Percentiles rank a stretch among this genome's conserved stretches.
phyloP scores from a whole-genome alignment of 2,329 filamentous ascomycete genomes.

The Elsinoe perseae region DNA sequence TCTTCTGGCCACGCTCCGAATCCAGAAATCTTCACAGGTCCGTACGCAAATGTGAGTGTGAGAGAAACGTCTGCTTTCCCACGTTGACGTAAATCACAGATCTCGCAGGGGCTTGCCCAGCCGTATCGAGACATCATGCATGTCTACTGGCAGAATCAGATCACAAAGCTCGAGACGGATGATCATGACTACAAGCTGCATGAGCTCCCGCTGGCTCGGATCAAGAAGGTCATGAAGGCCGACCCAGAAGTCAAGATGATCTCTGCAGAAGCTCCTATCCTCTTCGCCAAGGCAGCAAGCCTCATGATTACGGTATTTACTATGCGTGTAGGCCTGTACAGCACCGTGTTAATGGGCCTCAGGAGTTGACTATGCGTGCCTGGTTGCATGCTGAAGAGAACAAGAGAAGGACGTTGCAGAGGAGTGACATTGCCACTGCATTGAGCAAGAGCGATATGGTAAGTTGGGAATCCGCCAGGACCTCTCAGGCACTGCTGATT shows the following conservation, averaged over 20 bases:
- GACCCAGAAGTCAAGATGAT: slow-evolving; percentile 99
- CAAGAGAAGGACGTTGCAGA: slow-evolving; percentile 88
- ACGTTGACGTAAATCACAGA: slow-evolving; percentile 43
- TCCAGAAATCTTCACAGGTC: slow-evolving; percentile 82
- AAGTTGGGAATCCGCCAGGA: not conserved
- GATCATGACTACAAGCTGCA: slow-evolving; percentile 98
- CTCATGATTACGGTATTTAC: slow-evolving; percentile 71
- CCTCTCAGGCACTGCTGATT: not conserved
- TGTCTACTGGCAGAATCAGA: slow-evolving; percentile 98
- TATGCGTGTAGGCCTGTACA: slow-evolving; percentile 58
- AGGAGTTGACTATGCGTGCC: slow-evolving; percentile 96
- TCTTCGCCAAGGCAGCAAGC: slow-evolving; percentile 97
- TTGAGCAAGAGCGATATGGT: slow-evolving; percentile 93
- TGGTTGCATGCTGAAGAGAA: slow-evolving; percentile 99
- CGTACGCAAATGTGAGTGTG: slow-evolving; percentile 79
- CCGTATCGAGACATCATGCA: slow-evolving; percentile 95
- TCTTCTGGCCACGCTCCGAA: slow-evolving; percentile 81
- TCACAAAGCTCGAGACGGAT: slow-evolving; percentile 88
- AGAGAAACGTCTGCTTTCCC: slow-evolving; percentile 15
- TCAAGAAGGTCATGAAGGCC: slow-evolving; percentile 99
- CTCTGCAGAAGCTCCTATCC: slow-evolving; percentile 90
- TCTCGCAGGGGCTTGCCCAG: slow-evolving; percentile 88
- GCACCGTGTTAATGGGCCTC: not conserved
- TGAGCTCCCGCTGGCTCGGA: slow-evolving; percentile 90
- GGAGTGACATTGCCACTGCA: slow-evolving; percentile 92